Conservation (phyloP, 257 asterid species). For the Nicotiana sylvestris region DNA sequence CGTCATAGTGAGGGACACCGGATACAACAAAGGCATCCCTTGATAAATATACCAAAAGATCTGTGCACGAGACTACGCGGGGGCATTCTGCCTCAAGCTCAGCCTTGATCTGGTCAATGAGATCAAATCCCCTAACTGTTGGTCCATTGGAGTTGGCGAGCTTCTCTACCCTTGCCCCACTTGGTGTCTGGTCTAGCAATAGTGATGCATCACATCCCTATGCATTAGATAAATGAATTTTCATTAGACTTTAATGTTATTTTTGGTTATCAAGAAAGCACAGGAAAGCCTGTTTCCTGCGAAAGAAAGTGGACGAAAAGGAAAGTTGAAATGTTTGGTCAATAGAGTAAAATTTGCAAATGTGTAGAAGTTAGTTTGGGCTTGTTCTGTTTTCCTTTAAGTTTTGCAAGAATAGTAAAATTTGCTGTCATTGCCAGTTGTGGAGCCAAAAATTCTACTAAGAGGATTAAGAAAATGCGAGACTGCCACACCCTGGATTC, state of each 20-base stretch:
- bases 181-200: conserved; percentile 48
- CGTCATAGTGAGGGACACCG: conserved; percentile 36
- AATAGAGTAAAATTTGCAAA: background rate
- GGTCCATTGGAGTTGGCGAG: conserved; percentile 35
- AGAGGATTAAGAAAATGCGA: too few species aligned
- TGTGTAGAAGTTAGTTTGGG: background rate
- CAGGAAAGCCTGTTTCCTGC: background rate
- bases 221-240: background rate
- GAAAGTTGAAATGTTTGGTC: background rate
- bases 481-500: too few species aligned
- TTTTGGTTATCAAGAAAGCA: background rate
- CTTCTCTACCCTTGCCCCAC: conserved; percentile 48
- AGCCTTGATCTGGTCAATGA: conserved; percentile 40
- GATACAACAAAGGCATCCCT: conserved; percentile 51
- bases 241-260: background rate
- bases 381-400: background rate
- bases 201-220: conserved; percentile 78
- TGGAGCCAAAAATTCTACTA: too few species aligned
- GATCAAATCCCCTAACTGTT: conserved; percentile 36
- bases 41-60: conserved; percentile 41
- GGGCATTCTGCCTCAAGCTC: conserved; percentile 52
- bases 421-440: background rate
- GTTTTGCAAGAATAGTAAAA: background rate
- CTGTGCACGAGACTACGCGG: conserved; percentile 61
- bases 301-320: background rate